These are phyloP conservation scores for Eucalyptus regnans DNA, from an alignment of 345 rosid species.

Conservation along the genomic window DNA sequence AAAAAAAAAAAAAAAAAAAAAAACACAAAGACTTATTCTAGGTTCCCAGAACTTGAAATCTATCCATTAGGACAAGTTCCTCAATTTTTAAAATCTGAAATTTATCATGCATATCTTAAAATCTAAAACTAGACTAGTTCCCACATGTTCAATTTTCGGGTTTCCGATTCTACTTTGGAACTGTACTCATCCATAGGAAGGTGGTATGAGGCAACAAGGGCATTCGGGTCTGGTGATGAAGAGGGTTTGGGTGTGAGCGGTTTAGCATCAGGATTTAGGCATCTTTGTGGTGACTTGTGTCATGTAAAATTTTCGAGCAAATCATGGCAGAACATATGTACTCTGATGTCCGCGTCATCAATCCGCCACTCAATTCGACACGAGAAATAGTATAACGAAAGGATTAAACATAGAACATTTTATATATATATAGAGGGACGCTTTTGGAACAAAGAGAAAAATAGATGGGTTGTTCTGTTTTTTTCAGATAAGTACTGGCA, in stretches of 20 bases:
- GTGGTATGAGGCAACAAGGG: not conserved
- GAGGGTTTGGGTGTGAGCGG: not conserved
- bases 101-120: too few relatives aligned
- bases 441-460: not conserved
- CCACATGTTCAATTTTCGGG: too few relatives aligned
- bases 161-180: fast-evolving
- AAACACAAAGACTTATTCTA: too few relatives aligned
- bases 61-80: fast-evolving
- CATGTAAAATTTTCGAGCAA: not conserved
- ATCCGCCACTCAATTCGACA: not conserved
- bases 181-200: not conserved
- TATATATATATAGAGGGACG: not conserved
- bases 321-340: not conserved
- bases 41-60: fast-evolving
- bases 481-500: not conserved
- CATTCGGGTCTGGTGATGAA: not conserved
- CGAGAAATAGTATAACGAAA: not conserved
- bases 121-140: fast-evolving
- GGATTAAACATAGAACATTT: not conserved
- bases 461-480: not conserved
- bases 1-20: fast-evolving
- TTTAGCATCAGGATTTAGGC: not conserved
- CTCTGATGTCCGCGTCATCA: not conserved
- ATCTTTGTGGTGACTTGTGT: not conserved
- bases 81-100: too few relatives aligned